Conservation (phyloP, 148 eudicot species). For the Gaultheria prostrata region DNA sequence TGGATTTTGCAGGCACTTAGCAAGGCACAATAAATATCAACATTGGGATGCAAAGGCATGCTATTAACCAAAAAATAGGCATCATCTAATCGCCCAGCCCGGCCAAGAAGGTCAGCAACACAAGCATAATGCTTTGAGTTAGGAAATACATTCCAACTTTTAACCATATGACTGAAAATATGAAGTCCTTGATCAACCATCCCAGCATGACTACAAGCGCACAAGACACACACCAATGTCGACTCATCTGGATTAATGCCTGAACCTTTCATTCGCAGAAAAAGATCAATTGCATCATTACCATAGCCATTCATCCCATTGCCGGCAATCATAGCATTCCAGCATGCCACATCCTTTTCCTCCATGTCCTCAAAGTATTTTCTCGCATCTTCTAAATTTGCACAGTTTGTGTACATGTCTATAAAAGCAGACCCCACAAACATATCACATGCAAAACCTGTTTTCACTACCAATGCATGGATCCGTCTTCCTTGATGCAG, state of each 20-base stretch:
- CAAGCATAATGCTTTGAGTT: conserved; percentile 53
- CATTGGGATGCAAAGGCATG: conserved; percentile 33
- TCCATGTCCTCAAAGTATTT: conserved; percentile 36
- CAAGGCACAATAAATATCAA: conserved; percentile 43
- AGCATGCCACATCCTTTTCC: conserved; percentile 46
- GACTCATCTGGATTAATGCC: conserved; percentile 46
- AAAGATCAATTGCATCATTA: conserved; percentile 35
- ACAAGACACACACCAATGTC: conserved; percentile 46
- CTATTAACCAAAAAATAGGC: conserved; percentile 35
- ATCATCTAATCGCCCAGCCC: conserved; percentile 48
- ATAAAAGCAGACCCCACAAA: conserved; percentile 46
- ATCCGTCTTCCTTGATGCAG: conserved; percentile 38
- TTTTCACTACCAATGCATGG: conserved; percentile 37
- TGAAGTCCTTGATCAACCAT: conserved; percentile 45
- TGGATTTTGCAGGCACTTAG: conserved; percentile 48
- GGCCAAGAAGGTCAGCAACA: conserved; percentile 53
- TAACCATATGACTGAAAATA: conserved; percentile 35
- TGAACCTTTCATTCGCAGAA: conserved; percentile 32
- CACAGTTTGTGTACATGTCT: conserved; percentile 50
- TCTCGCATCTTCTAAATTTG: conserved; percentile 31
- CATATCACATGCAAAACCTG: conserved; percentile 41
- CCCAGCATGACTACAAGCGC: conserved; percentile 59
- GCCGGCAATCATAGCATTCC: conserved; percentile 59
- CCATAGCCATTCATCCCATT: conserved; percentile 48
- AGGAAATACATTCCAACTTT: conserved; percentile 37